Evolutionary conservation across 2,329 filamentous ascomycete genomes (phyloP), one percentile per base, ranked within the genome.

Genomic region (Pseudopithomyces chartarum): DNA sequence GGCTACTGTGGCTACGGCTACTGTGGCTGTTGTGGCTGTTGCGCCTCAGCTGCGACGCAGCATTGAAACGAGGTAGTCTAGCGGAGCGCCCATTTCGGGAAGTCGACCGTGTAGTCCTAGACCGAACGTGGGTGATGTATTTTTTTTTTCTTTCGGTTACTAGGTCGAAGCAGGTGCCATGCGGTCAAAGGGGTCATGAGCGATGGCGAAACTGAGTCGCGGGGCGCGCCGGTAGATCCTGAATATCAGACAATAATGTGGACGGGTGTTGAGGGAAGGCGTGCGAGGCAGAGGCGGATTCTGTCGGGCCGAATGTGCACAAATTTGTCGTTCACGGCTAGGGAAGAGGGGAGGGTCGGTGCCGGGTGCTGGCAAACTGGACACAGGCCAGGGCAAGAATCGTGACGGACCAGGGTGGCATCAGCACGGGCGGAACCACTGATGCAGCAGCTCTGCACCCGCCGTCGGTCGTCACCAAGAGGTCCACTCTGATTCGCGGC

Each of bases 171-270:
- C 17, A 39, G 36, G 3, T 39, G 36, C 13, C 17, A 29, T 29
- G 26, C 26, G 26, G 26, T 29, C 26, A 8, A 29, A 20, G 20
- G n/a, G 19, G 39, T 29, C 26, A 29, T 29, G 26, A 17, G 23
- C 38, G 38, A 51, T 17, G 48, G 48, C 34, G 48, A 42, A 3
- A 53, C 59, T 61, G 58, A 61, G 50, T 58, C 59, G 56, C 56
- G 53, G 42, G 56, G 56, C 49, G 43, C 36, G 49, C 52, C 45
- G 50, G 58, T 40, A 36, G 51, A 58, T 56, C 49, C 29, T 50
- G 29, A 22, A 34, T 34, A 40, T 50, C 34, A 58, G 47, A 43
- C 52, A 48, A 12, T 33, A 48, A 12, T 33, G 43, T 4, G 23
- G 15, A 33, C 4, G 43, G 10, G 23, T 19, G 22, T 5, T 22